Percentiles rank a stretch among this genome's conserved stretches.
Conservation (phyloP, 352 stramenopile species). For the Globisporangium irregulare region DNA sequence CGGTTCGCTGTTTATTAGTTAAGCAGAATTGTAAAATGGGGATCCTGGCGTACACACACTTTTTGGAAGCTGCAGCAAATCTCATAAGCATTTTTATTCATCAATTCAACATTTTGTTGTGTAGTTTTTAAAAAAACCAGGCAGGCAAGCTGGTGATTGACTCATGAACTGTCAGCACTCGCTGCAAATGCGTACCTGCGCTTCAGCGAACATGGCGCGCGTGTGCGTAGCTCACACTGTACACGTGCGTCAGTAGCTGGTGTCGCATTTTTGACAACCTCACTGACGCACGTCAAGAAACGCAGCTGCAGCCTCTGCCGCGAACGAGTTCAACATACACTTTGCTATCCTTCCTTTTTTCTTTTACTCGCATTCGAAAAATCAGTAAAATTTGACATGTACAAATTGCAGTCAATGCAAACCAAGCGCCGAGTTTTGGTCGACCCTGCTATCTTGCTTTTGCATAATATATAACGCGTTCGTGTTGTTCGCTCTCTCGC, state of each 20-base stretch:
- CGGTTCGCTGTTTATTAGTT: neutral
- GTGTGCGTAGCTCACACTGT: neutral
- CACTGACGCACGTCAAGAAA: constrained; percentile 1
- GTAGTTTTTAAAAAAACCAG: neutral
- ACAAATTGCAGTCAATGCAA: neutral
- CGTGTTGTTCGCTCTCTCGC: no score
- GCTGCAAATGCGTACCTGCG: constrained; percentile 5
- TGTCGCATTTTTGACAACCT: neutral
- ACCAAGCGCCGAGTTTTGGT: neutral
- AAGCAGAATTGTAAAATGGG: neutral
- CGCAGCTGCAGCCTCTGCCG: neutral
- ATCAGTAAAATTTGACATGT: no score
- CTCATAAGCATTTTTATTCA: no score
- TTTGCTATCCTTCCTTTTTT: neutral
- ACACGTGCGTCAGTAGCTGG: neutral
- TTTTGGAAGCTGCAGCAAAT: no score
- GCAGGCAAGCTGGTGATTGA: neutral
- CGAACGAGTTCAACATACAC: constrained; percentile 4
- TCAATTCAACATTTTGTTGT: neutral
- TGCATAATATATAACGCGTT: no score
- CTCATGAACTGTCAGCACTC: neutral
- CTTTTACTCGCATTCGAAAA: neutral
- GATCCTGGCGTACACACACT: constrained; percentile 3
- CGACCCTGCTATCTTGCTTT: no score
- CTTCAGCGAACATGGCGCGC: constrained; percentile 3